phyloP scores from a whole-genome alignment of 2,329 filamentous ascomycete genomes.

The Pyricularia pennisetigena region DNA sequence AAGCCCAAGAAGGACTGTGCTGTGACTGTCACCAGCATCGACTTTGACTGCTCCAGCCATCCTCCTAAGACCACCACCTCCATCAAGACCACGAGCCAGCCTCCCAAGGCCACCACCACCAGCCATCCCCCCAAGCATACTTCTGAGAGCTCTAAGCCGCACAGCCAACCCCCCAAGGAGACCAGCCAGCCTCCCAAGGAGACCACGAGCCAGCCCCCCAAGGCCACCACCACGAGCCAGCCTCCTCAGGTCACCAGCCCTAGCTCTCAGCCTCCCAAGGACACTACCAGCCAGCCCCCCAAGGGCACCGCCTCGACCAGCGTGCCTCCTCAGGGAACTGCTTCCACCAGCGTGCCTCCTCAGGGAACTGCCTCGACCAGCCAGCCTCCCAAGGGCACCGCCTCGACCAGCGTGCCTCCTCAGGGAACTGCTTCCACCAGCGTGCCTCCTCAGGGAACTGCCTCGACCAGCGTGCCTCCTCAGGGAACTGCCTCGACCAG shows the following conservation, averaged over 20 bases:
- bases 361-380: conserved; percentile 5
- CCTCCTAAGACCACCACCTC: conserved; percentile 9
- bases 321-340: conserved; percentile 3
- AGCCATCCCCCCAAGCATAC: conserved; percentile 5
- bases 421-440: background rate
- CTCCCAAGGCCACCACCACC: conserved; percentile 6
- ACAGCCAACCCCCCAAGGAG: conserved; percentile 5
- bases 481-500: conserved; percentile 10
- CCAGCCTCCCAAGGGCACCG: conserved; percentile 4
- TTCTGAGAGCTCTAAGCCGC: conserved; percentile 7
- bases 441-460: conserved; percentile 6
- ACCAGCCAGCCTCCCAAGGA: conserved; percentile 6
- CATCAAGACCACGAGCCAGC: conserved; percentile 8
- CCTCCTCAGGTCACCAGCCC: conserved; percentile 6
- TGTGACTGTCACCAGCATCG: conserved; percentile 64
- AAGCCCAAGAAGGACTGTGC: conserved; percentile 51
- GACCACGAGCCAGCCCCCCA: conserved; percentile 8
- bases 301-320: conserved; percentile 8
- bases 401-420: conserved; percentile 5
- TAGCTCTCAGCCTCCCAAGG: conserved; percentile 7
- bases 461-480: background rate
- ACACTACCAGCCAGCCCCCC: conserved; percentile 7
- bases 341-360: conserved; percentile 7
- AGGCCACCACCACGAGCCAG: conserved; percentile 8
- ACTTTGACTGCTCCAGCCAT: conserved; percentile 55